Conservation (phyloP, 2,329 filamentous ascomycete species). For the Colletotrichum plurivorum region DNA sequence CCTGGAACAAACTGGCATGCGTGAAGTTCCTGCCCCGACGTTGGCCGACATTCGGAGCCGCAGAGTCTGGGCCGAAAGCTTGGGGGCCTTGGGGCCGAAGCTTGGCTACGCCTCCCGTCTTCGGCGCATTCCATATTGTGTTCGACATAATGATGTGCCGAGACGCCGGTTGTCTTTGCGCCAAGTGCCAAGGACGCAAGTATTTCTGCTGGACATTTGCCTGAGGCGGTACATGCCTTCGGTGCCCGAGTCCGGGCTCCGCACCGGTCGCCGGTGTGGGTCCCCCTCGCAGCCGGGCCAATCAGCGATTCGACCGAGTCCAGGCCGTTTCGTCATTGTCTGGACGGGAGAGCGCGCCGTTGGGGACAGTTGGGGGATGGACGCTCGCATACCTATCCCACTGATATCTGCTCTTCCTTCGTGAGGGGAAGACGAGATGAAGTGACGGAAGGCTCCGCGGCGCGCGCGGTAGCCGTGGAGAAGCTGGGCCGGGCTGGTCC, state of each 20-base stretch:
- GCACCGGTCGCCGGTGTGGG: neutral
- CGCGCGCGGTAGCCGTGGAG: no score
- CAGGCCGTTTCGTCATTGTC: conserved; percentile 1
- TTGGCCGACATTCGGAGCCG: conserved; percentile 1
- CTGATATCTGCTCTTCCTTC: no score
- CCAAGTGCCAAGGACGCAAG: no score
- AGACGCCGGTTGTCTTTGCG: neutral
- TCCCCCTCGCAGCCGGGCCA: conserved; percentile 7
- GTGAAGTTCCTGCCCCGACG: no score
- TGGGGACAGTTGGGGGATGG: neutral
- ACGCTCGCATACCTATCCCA: no score
- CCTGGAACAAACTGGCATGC: no score
- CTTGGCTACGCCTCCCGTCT: conserved; percentile 2
- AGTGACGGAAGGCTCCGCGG: no score
- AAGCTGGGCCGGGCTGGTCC: no score
- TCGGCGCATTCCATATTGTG: neutral
- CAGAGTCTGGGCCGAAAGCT: conserved; percentile 10
- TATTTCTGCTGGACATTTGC: no score
- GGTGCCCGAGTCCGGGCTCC: neutral
- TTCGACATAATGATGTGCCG: conserved; percentile 11
- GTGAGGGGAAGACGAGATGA: neutral
- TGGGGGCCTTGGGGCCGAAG: neutral
- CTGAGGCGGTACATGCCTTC: neutral
- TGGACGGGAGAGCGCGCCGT: conserved; percentile 16
- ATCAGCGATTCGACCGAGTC: conserved; percentile 16